phyloP scores from a whole-genome alignment of 73 alveolate genomes.

The Effrenium voratum region DNA sequence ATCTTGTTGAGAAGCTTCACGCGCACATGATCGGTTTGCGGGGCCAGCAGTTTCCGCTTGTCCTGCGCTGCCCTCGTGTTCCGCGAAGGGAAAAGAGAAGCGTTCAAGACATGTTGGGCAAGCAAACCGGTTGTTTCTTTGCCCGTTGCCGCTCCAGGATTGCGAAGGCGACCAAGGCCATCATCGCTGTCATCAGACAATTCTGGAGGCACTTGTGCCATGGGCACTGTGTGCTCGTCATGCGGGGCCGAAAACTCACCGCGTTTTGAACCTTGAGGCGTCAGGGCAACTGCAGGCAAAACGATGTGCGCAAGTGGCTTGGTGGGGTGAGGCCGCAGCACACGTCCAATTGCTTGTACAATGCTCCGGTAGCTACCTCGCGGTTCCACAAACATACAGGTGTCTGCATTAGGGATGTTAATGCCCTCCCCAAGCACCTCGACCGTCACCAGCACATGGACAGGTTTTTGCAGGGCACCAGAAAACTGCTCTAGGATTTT shows the following conservation, averaged over 20 bases:
- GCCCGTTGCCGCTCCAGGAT: too few species aligned
- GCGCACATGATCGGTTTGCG: neutral
- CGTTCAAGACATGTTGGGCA: neutral
- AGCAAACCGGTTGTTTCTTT: neutral
- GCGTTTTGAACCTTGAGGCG: neutral
- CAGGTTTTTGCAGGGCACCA: slow-evolving; percentile 32
- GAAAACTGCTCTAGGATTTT: slow-evolving; percentile 13
- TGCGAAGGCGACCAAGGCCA: neutral
- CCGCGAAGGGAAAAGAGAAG: too few species aligned
- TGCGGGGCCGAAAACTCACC: neutral
- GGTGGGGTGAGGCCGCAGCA: slow-evolving; percentile 36
- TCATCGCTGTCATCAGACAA: neutral
- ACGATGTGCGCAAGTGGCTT: slow-evolving; percentile 69
- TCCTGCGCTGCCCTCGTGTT: neutral
- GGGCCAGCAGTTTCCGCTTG: too few species aligned
- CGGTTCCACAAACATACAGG: slow-evolving; percentile 88
- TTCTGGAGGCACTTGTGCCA: neutral
- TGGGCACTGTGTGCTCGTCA: neutral
- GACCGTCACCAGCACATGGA: slow-evolving; percentile 71
- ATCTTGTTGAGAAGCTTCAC: neutral
- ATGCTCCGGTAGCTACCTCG: slow-evolving; percentile 50
- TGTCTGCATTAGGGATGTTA: slow-evolving; percentile 80
- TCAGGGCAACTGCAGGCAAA: slow-evolving; percentile 23
- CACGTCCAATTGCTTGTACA: slow-evolving; percentile 47
- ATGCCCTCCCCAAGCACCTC: slow-evolving; percentile 72